Percentiles rank a stretch among this genome's conserved stretches.
Evolutionary conservation across 2,329 filamentous ascomycete genomes (phyloP).

Genomic region (Ophiosphaerella korrae): DNA sequence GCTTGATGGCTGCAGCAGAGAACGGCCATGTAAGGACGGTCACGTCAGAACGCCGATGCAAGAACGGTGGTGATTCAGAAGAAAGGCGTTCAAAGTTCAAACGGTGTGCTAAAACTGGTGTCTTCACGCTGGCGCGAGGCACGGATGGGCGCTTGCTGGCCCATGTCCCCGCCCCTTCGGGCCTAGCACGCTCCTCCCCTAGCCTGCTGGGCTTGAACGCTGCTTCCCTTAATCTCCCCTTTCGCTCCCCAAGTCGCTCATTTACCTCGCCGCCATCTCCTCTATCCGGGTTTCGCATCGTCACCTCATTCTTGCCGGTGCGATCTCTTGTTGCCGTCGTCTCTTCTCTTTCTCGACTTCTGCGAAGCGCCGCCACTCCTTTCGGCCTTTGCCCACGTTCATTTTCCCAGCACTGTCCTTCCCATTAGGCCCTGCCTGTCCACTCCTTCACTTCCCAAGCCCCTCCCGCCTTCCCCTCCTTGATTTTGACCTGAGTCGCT

Average conservation of each 20-base stretch:
- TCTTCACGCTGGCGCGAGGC: slow-evolving; percentile 17
- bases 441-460: slow-evolving; percentile 40
- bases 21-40: too few relatives aligned
- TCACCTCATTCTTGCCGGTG: slow-evolving; percentile 42
- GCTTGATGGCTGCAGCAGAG: too few relatives aligned
- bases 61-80: too few relatives aligned
- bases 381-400: slow-evolving; percentile 50
- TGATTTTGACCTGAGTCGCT: slow-evolving; percentile 40
- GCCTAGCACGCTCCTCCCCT: slow-evolving; percentile 30
- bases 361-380: slow-evolving; percentile 51
- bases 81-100: slow-evolving; percentile 18
- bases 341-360: slow-evolving; percentile 47
- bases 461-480: slow-evolving; percentile 28
- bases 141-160: slow-evolving; percentile 15
- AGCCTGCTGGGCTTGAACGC: slow-evolving; percentile 30
- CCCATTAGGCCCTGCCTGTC: slow-evolving; percentile 46
- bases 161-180: slow-evolving; percentile 8
- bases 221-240: slow-evolving; percentile 42
- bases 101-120: slow-evolving; percentile 25
- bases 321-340: slow-evolving; percentile 42
- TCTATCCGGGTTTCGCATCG: slow-evolving; percentile 41
- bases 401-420: slow-evolving; percentile 31
- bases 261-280: slow-evolving; percentile 42
- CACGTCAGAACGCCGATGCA: too few relatives aligned
- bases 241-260: slow-evolving; percentile 40